Evolutionary conservation across 1,284 basidiomycete genomes (phyloP).

Genomic region (Phellinidium pouzarii): DNA sequence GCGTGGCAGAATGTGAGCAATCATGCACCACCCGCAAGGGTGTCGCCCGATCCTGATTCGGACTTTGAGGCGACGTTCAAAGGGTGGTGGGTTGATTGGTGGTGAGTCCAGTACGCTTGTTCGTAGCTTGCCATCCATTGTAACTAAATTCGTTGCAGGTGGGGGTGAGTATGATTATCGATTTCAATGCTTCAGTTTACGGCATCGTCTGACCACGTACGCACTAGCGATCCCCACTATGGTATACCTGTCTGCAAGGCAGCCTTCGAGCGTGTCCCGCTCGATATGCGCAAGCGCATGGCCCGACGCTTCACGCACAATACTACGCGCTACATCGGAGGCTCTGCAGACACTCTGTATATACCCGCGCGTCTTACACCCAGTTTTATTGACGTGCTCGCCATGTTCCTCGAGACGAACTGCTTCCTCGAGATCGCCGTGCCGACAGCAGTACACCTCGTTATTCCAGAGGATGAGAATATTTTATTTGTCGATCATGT

Average conservation of each 20-base stretch:
- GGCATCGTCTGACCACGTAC: constrained; percentile 3
- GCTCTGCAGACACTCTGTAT: constrained; percentile 45
- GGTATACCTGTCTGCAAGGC: constrained; percentile 38
- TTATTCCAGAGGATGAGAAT: constrained; percentile 31
- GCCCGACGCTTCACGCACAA: constrained; percentile 28
- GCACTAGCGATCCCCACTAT: constrained; percentile 36
- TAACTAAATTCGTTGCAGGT: background rate
- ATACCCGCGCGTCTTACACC: constrained; percentile 35
- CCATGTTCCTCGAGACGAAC: constrained; percentile 38
- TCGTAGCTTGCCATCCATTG: constrained; percentile 3
- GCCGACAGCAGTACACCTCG: constrained; percentile 39
- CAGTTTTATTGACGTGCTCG: constrained; percentile 36
- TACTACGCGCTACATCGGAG: constrained; percentile 36
- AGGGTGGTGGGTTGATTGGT: constrained; percentile 39
- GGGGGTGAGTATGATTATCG: background rate
- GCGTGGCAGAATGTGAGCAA: constrained; percentile 22
- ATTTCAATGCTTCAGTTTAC: background rate
- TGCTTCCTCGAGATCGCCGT: constrained; percentile 46
- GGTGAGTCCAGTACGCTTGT: constrained; percentile 26
- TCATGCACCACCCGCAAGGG: constrained; percentile 32
- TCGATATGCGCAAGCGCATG: constrained; percentile 32
- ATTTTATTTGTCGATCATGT: constrained; percentile 45
- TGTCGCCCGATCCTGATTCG: constrained; percentile 35
- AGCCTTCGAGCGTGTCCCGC: constrained; percentile 33
- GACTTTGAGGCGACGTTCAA: constrained; percentile 33